phyloP scores from a whole-genome alignment of 2,329 filamentous ascomycete genomes.

The Colletotrichum sp. region DNA sequence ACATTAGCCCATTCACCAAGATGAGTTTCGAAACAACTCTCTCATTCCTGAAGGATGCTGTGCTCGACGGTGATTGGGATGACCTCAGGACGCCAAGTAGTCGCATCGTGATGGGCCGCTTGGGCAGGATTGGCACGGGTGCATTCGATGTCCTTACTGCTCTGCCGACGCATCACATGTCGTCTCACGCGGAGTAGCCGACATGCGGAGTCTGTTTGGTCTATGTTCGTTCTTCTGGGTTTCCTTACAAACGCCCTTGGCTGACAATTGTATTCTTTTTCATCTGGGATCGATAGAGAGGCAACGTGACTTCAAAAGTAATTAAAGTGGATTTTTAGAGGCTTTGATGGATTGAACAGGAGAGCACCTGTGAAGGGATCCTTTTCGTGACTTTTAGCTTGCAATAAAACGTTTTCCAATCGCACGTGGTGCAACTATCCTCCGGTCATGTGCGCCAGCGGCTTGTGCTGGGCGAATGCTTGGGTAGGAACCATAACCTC shows the following conservation, averaged over 20 bases:
- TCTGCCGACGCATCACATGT: slow-evolving; percentile 55
- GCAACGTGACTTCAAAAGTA: slow-evolving; percentile 10
- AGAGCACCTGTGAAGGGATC: not conserved
- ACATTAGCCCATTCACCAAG: slow-evolving; percentile 92
- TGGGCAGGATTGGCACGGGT: slow-evolving; percentile 86
- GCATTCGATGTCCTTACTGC: slow-evolving; percentile 84
- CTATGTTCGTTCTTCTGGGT: not conserved
- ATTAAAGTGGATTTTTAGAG: not conserved
- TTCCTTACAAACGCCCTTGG: not conserved
- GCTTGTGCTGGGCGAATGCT: not conserved
- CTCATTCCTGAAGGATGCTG: slow-evolving; percentile 89
- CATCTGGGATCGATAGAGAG: slow-evolving; percentile 11
- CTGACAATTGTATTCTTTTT: slow-evolving; percentile 10
- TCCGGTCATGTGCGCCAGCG: not conserved
- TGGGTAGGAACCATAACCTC: not conserved
- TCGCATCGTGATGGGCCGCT: slow-evolving; percentile 83
- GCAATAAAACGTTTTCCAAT: not conserved
- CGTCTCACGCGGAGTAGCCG: slow-evolving; percentile 9
- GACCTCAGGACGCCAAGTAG: slow-evolving; percentile 84
- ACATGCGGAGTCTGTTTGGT: not conserved
- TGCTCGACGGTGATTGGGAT: slow-evolving; percentile 89
- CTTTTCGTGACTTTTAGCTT: not conserved
- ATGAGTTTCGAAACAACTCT: slow-evolving; percentile 99
- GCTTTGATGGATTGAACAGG: not conserved
- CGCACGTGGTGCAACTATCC: not conserved